These are phyloP conservation scores for Ustilago crameri DNA, from an alignment of 1,284 basidiomycete genomes.

Conservation along the genomic window DNA sequence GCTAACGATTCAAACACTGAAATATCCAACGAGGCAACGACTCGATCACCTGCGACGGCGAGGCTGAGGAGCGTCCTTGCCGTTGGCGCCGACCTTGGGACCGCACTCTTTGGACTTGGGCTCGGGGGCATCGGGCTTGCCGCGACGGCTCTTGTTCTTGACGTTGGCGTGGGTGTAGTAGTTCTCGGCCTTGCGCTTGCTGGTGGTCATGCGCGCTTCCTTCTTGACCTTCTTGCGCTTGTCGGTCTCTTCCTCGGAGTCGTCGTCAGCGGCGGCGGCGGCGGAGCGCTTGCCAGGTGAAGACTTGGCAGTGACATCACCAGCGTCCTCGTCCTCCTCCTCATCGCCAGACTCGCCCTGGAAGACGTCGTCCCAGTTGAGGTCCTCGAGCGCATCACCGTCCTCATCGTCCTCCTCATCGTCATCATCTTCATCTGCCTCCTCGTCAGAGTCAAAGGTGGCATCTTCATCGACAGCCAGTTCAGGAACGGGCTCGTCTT, in stretches of 20 bases:
- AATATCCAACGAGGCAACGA: background rate
- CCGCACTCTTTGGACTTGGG: conserved; percentile 55
- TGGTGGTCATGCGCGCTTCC: conserved; percentile 60
- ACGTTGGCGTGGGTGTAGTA: conserved; percentile 76
- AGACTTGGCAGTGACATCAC: conserved; percentile 59
- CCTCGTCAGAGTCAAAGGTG: conserved; percentile 51
- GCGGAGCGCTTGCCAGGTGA: conserved; percentile 51
- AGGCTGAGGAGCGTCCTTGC: conserved; percentile 47
- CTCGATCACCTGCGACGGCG: conserved; percentile 35
- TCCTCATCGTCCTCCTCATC: conserved; percentile 65
- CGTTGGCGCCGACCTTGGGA: conserved; percentile 58
- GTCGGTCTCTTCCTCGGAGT: conserved; percentile 47
- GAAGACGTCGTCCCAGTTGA: conserved; percentile 84
- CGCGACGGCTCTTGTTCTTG: conserved; percentile 69
- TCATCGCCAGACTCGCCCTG: conserved; percentile 69
- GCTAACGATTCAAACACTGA: background rate
- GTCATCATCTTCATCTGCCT: conserved; percentile 55
- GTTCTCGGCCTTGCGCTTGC: conserved; percentile 83
- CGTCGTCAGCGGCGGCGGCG: conserved; percentile 47
- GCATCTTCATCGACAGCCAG: conserved; percentile 50
- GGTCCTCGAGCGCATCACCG: conserved; percentile 71
- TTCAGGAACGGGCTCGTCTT: conserved; percentile 50
- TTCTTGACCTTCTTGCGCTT: conserved; percentile 53
- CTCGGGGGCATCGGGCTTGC: conserved; percentile 63
- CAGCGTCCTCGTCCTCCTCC: conserved; percentile 43